Evolutionary conservation across 1,284 basidiomycete species (phyloP), one percentile per base, ranked within the genome.

Genomic region (Thelephora terrestris): DNA sequence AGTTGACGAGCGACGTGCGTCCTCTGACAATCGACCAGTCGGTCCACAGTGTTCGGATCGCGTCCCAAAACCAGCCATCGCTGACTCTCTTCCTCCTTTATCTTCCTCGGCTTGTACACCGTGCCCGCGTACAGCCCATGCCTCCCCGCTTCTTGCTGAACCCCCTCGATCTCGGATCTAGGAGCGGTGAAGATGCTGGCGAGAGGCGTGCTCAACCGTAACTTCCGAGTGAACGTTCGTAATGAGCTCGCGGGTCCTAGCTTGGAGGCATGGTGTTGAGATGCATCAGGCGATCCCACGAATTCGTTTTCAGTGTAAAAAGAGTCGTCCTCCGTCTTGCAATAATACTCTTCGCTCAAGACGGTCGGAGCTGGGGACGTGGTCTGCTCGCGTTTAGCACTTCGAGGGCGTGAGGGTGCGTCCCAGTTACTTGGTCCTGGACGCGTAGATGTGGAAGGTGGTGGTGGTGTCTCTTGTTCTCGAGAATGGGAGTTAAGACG

Each of bases 131-230:
- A 48, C 12, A 62, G 49, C 16, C 60, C 60, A 9, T 55, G 46
- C 16, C 49, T 44, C n/a, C 50, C 50, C 7, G 63, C 63, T 4
- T 52, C 54, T 29, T 55, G 43, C n/a, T 53, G 55, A 48, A 61
- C 52, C 16, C 45, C 47, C 3, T 48, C n/a, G n/a, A 61, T 51
- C 14, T 59, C 55, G 5, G 58, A 53, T 39, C 50, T 49, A 10
- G 58, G 58, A 36, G 57, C 55, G 43, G 51, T 50, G 56, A 60
- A 63, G 24, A 63, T 29, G 43, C 54, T 55, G 14, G 57, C 57
- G 23, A 62, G 51, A n/a, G 60, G 61, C 6, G 52, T 48, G 50
- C 55, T 49, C 47, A 52, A 57, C 7, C 21, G 38, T 27, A 59
- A 47, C 7, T 49, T 24, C 29, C 48, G 45, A 20, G 48, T 48